A percentile compares a stretch with the other conserved stretches of the same genome.
Evolutionary conservation across 225 moss, liverwort and hornwort genomes (phyloP).

Genomic region (Antitrichia curtipendula): DNA sequence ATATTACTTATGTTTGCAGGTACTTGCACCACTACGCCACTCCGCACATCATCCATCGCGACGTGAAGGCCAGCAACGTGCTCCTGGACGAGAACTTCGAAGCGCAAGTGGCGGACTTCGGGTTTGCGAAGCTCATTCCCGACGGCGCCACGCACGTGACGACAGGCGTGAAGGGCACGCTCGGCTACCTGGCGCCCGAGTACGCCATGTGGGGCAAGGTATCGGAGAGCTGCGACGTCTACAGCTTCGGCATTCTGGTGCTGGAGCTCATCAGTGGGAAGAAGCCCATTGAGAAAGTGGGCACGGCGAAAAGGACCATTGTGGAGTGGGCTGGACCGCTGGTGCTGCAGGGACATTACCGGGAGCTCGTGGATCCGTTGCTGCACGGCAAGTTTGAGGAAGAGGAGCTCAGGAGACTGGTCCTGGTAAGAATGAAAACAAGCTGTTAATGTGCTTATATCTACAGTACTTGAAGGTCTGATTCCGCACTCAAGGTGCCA

Average conservation of each 20-base stretch:
- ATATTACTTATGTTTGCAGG: constrained; percentile 3
- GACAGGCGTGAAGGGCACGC: constrained; percentile 84
- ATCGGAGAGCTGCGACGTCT: constrained; percentile 97
- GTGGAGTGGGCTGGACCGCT: constrained; percentile 97
- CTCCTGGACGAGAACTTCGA: constrained; percentile 87
- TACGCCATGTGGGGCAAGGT: constrained; percentile 99
- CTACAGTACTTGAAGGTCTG: background rate
- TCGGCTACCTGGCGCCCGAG: constrained; percentile 91
- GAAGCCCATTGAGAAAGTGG: constrained; percentile 81
- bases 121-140: constrained; percentile 85
- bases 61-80: constrained; percentile 92
- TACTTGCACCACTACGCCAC: constrained; percentile 86
- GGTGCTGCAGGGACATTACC: constrained; percentile 52
- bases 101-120: constrained; percentile 96
- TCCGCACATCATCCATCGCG: constrained; percentile 93
- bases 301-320: constrained; percentile 53
- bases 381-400: constrained; percentile 59
- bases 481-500: too few species aligned
- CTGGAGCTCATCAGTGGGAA: constrained; percentile 94
- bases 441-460: background rate
- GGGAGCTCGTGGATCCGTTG: constrained; percentile 71
- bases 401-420: constrained; percentile 60
- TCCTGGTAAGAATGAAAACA: constrained; percentile 14
- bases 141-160: constrained; percentile 93
- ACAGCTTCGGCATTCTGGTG: constrained; percentile 91